phyloP scores from a whole-genome alignment of 768 basidiomycete genomes.

The Auricularia sp. region DNA sequence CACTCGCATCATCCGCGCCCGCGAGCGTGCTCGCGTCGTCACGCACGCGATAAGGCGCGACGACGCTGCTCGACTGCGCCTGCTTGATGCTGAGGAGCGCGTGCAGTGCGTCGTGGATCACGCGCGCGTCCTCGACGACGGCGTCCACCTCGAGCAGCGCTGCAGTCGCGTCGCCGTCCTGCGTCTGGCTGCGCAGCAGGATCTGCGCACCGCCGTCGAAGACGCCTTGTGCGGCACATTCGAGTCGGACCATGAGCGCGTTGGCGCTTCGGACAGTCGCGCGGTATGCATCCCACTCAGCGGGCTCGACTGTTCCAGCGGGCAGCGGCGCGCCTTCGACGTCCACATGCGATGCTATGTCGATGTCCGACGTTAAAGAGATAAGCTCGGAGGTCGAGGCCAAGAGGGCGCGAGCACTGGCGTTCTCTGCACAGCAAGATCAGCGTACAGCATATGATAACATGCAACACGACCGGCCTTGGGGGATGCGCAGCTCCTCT shows the following conservation, averaged over 20 bases:
- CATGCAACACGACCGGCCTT: neutral
- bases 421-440: conserved; percentile 4
- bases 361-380: conserved; percentile 36
- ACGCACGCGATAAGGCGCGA: neutral
- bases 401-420: conserved; percentile 24
- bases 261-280: conserved; percentile 64
- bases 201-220: conserved; percentile 62
- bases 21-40: neutral
- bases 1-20: neutral
- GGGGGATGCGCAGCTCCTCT: neutral
- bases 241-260: conserved; percentile 56
- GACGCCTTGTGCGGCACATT: conserved; percentile 58
- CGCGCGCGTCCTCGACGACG: neutral
- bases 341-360: conserved; percentile 74
- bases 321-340: conserved; percentile 57
- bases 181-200: conserved; percentile 42
- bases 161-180: neutral
- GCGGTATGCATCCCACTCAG: conserved; percentile 40
- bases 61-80: conserved; percentile 40
- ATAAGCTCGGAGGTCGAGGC: conserved; percentile 17
- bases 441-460: neutral
- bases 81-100: conserved; percentile 52
- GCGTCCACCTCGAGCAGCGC: neutral
- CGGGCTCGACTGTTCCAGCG: conserved; percentile 30
- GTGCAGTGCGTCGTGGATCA: conserved; percentile 29